A percentile compares a stretch with the other conserved stretches of the same genome.
phyloP scores from a whole-genome alignment of 148 eudicot genomes.

The Vaccinium darrowii region DNA sequence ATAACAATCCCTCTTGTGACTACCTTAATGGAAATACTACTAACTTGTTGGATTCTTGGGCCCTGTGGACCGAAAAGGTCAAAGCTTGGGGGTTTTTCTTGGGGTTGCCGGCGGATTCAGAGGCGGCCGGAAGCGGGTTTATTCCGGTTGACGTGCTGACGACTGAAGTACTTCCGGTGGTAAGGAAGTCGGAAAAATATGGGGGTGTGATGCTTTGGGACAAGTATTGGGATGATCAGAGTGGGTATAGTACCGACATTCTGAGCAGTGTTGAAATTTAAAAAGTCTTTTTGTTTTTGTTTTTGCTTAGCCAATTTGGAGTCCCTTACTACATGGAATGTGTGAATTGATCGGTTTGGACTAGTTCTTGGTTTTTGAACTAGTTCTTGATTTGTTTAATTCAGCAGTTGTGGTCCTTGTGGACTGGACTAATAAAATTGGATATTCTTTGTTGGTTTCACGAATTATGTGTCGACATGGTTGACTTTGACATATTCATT shows the following conservation, averaged over 20 bases:
- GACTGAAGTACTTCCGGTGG: slow-evolving; percentile 48
- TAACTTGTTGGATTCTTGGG: slow-evolving; percentile 52
- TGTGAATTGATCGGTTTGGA: neutral
- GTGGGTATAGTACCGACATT: slow-evolving; percentile 56
- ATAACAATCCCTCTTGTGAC: slow-evolving; percentile 79
- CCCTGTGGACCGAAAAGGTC: slow-evolving; percentile 44
- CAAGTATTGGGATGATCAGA: slow-evolving; percentile 62
- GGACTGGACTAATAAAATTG: neutral
- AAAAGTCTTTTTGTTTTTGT: neutral
- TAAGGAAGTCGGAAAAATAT: slow-evolving; percentile 51
- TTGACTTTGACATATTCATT: neutral
- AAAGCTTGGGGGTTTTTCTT: slow-evolving; percentile 46
- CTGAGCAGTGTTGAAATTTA: slow-evolving; percentile 24
- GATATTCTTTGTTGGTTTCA: neutral
- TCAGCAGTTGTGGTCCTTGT: too few species aligned
- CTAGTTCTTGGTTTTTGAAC: neutral
- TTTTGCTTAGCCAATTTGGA: neutral
- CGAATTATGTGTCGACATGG: neutral
- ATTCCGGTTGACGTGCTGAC: slow-evolving; percentile 54
- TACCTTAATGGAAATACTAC: slow-evolving; percentile 41
- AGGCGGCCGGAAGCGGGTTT: slow-evolving; percentile 77
- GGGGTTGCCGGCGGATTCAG: slow-evolving; percentile 63
- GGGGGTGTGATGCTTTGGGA: slow-evolving; percentile 95
- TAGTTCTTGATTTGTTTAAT: neutral
- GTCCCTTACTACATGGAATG: neutral